Evolutionary conservation across 2,329 filamentous ascomycete species (phyloP).

Genomic region (Botrytis galanthina): DNA sequence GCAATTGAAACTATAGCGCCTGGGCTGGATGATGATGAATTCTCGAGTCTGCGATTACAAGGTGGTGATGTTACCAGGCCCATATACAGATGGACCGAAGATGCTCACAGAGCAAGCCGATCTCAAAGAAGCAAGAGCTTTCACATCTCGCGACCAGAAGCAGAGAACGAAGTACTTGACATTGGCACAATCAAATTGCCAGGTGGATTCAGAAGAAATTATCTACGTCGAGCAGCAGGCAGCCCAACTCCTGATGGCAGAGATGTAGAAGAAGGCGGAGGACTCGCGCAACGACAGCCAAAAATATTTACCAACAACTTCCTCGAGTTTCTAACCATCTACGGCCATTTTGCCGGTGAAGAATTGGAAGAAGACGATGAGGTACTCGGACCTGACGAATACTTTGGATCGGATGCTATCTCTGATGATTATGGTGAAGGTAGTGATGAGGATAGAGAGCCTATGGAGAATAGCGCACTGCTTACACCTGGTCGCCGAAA

Average conservation of each 20-base stretch:
- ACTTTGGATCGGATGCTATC: conserved; percentile 76
- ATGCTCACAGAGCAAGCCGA: conserved; percentile 64
- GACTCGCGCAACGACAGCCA: conserved; percentile 43
- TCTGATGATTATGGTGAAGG: conserved; percentile 55
- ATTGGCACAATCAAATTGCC: conserved; percentile 91
- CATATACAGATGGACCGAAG: conserved; percentile 95
- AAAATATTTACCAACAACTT: conserved; percentile 87
- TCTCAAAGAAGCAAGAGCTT: conserved; percentile 86
- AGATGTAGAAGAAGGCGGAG: conserved; percentile 40
- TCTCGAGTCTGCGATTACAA: conserved; percentile 88
- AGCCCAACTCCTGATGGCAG: conserved; percentile 53
- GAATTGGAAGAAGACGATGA: conserved; percentile 96
- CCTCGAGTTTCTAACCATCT: conserved; percentile 90
- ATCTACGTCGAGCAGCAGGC: conserved; percentile 71
- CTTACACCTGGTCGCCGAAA: conserved; percentile 72
- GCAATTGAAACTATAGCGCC: conserved; percentile 36
- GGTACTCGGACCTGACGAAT: conserved; percentile 80
- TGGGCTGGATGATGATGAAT: conserved; percentile 68
- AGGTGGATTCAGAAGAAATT: conserved; percentile 90
- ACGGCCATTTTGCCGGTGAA: conserved; percentile 96
- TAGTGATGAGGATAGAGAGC: conserved; percentile 68
- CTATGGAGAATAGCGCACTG: conserved; percentile 84
- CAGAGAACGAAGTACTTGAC: conserved; percentile 76
- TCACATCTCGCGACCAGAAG: conserved; percentile 70
- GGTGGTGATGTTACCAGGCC: conserved; percentile 92